Conservation (phyloP, 1,284 basidiomycete genomes). For the Ustilago curta region DNA sequence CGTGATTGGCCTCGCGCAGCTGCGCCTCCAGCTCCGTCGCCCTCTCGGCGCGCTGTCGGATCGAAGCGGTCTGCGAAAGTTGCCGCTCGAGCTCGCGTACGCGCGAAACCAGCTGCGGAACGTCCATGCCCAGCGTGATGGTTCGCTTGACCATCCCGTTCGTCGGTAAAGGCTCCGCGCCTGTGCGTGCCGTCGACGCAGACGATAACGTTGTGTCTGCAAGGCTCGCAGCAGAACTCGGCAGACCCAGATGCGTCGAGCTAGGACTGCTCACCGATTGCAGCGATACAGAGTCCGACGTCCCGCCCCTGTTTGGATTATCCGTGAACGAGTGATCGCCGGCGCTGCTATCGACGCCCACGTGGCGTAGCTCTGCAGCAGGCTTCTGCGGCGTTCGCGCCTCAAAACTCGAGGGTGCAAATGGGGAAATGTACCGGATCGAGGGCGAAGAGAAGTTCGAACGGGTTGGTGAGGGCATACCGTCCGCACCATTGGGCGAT, state of each 20-base stretch:
- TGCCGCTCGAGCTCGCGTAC: constrained; percentile 54
- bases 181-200: constrained; percentile 5
- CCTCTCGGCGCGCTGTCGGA: constrained; percentile 38
- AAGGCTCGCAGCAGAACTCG: constrained; percentile 33
- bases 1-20: constrained; percentile 36
- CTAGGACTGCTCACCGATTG: constrained; percentile 37
- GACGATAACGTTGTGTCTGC: no score
- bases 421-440: constrained; percentile 45
- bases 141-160: constrained; percentile 49
- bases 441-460: constrained; percentile 43
- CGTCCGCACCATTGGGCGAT: constrained; percentile 30
- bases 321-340: constrained; percentile 15
- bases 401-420: constrained; percentile 22
- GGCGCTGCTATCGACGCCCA: constrained; percentile 5
- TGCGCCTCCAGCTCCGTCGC: constrained; percentile 41
- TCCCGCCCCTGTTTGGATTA: constrained; percentile 4
- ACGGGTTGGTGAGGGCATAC: constrained; percentile 36
- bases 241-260: constrained; percentile 29
- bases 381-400: constrained; percentile 11
- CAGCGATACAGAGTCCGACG: constrained; percentile 34
- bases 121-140: constrained; percentile 60
- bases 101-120: constrained; percentile 33
- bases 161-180: not conserved
- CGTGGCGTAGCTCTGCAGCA: constrained; percentile 4
- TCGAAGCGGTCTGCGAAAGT: constrained; percentile 33